Evolutionary conservation across 306 rosid species (phyloP), one percentile per base, ranked within the genome.

Genomic region (Cotoneaster glaucophyllus): DNA sequence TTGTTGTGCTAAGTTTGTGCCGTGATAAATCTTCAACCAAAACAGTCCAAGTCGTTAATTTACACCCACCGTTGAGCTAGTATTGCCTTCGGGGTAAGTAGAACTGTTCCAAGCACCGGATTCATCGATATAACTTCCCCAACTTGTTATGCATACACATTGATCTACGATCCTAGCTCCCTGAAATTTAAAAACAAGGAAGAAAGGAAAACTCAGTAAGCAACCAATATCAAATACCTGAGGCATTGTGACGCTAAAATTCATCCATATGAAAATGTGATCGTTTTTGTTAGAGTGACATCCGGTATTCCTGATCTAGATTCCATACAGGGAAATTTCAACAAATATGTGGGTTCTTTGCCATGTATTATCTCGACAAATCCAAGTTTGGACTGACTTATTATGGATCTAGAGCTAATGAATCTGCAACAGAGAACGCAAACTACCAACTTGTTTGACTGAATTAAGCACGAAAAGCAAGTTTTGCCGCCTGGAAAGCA

Each of bases 121-220:
- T 73, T 86, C 93, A 65, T 88, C 89, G 43, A 37, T 10, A 52
- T 87, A 85, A 39, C 73, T 66, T 70, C 87, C 96, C 89, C 88
- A 88, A 8, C 82, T 90, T 31, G 95, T 81, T 75, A 95, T 90
- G 87, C 79, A 83, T 53, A 95, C 88, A 73, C 79, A 28, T 86
- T 83, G 92, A 80, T 95, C 92, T 19, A 83, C 73, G 62, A 95
- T 90, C 77, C 80, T 86, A 65, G 97, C 92, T 64, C 97, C 99
- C 97, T 92, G 83, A 74, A 81, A 83, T 13, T 71, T 52, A 14
- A 13, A 67, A 79, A 75, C 79, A 70, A 76, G 21, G 12, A 67
- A 32, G 70, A 64, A 78, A 66, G 63, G 78, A 85, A 26, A 44
- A 28, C 8, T 29, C 29, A 62, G 31, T 26, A 28, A 7, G 28